Base-by-base conservation (phyloP, 352 stramenopile genomes). In the Globisporangium mamillatum region DNA sequence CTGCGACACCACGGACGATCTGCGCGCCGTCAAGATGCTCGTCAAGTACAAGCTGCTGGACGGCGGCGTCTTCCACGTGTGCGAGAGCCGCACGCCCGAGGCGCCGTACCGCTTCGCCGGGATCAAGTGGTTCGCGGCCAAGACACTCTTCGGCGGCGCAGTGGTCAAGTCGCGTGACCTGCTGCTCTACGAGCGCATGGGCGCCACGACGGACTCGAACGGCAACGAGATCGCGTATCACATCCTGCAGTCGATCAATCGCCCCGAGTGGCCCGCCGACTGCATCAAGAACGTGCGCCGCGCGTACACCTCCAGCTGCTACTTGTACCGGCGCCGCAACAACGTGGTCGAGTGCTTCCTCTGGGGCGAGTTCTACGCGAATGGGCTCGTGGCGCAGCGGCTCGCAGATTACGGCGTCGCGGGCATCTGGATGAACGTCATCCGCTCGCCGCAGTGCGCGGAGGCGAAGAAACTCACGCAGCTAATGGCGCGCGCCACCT, bases 331-430 rank as follows among this genome's bases (percentile, higher is more conserved):
- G 3, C 71, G 64, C 10, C 71, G 68, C 16, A 70, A 66, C 72
- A 79, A 70, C 46, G 46, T 60, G 67, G 78, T 78, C 20, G 74
- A 85, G 69, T 74, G 73, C 32, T 85, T 83, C 58, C 71, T 82
- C 18, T 70, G 66, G 24, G 74, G 78, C n/a, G 72, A 79, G 50
- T 68, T 74, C 67, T 77, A 75, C 41, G 74, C 73, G 20, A 81
- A 78, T 64, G 67, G 67, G 3, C 48, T 66, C 63, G 27, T 73
- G 9, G 67, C 24, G 29, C 55, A 70, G 32, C 59, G 60, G 4
- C 53, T 73, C 53, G 67, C 62, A 2, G 67, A 73, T 18, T 73
- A 73, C 50, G 67, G 55, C 9, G 58, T 73, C 25, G 63, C 46
- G 64, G 78, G 78, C 71, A 68, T 60, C 38, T 62, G 50, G 41